phyloP scores from a whole-genome alignment of 1,139 yeast genomes.

The Arxiozyma slooffiae region DNA sequence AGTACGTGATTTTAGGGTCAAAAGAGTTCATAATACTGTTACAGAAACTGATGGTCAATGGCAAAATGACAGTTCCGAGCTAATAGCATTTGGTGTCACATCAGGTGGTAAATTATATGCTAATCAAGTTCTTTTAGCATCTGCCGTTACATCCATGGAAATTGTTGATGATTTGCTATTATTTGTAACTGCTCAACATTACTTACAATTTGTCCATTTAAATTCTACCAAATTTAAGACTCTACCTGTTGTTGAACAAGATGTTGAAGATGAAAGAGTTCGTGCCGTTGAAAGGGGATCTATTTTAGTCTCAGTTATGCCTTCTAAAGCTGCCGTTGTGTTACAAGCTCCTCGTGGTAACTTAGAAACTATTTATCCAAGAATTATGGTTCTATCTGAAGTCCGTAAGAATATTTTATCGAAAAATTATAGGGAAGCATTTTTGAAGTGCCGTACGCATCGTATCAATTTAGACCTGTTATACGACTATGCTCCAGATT shows the following conservation, averaged over 20 bases:
- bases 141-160: conserved; percentile 74
- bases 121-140: conserved; percentile 50
- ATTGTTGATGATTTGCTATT: conserved; percentile 64
- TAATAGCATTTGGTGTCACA: conserved; percentile 60
- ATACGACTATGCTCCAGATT: conserved; percentile 73
- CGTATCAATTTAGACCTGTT: conserved; percentile 83
- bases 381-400: conserved; percentile 81
- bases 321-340: conserved; percentile 72
- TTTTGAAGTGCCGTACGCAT: conserved; percentile 76
- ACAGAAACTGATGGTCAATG: conserved; percentile 15
- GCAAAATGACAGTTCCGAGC: conserved; percentile 26
- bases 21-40: conserved; percentile 25
- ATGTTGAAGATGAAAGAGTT: conserved; percentile 61
- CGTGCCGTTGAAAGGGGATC: conserved; percentile 91
- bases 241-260: conserved; percentile 31
- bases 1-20: conserved; percentile 54
- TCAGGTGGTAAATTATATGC: conserved; percentile 66
- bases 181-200: conserved; percentile 83
- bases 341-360: conserved; percentile 96
- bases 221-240: conserved; percentile 34
- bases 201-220: conserved; percentile 73
- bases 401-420: conserved; percentile 60
- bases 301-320: conserved; percentile 64
- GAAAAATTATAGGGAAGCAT: conserved; percentile 58
- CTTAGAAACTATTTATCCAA: conserved; percentile 83